Percentiles rank a stretch among this genome's conserved stretches.
Evolutionary conservation across 495 filamentous ascomycete species (phyloP).

Genomic region (Aspergillus funiculosus): DNA sequence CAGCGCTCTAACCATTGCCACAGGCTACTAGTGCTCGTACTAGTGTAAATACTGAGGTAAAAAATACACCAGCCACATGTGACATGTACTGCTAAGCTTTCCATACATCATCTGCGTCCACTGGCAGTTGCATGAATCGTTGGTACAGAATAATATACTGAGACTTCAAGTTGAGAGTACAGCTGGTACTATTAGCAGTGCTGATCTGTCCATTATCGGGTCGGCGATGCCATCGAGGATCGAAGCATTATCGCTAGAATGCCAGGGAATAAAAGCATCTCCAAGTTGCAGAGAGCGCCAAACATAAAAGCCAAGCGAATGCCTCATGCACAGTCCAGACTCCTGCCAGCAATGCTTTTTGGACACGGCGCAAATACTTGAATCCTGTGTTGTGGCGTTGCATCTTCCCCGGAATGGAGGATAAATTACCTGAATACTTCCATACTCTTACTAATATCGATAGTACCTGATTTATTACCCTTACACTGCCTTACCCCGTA

Average conservation of each 20-base stretch:
- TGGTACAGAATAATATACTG: not conserved
- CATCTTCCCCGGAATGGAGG: not conserved
- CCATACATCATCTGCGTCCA: conserved; percentile 4
- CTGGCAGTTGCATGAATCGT: conserved; percentile 1
- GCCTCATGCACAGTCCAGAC: not conserved
- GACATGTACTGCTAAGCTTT: conserved; percentile 9
- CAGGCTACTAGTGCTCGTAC: too few species aligned
- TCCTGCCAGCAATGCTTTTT: too few species aligned
- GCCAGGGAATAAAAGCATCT: too few species aligned
- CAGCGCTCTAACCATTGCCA: conserved; percentile 6
- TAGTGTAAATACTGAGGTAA: not conserved
- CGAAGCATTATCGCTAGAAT: too few species aligned
- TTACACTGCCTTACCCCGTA: conserved; percentile 13
- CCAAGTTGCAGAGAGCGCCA: too few species aligned
- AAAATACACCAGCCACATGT: conserved; percentile 10
- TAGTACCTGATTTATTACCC: conserved; percentile 8
- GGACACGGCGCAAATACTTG: too few species aligned
- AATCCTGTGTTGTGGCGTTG: not conserved
- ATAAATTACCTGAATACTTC: not conserved
- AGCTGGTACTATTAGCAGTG: too few species aligned
- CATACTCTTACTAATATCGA: too few species aligned
- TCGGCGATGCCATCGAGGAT: too few species aligned
- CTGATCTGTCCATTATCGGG: too few species aligned
- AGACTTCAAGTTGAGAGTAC: too few species aligned
- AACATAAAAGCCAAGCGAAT: too few species aligned